Base-by-base conservation (phyloP, 1,139 yeast species). In the Suhomyces coccinellae region DNA sequence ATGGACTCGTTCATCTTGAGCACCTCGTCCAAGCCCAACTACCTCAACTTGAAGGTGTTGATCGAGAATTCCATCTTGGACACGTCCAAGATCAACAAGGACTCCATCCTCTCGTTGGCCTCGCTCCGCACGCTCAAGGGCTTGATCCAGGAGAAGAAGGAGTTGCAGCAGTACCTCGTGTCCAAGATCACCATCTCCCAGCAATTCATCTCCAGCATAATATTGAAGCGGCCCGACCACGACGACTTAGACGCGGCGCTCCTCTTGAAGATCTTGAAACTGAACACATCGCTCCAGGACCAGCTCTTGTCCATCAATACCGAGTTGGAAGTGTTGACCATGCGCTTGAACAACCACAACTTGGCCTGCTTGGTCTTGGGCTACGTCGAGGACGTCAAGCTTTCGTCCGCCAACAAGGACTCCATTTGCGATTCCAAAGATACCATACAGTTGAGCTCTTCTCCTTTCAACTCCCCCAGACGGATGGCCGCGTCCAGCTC, bases 1-100 rank as follows among this genome's bases (percentile, higher is more conserved):
- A 52, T 57, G 33, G 66, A 62, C 24, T 48, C 56, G 7, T 56
- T 59, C 33, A 49, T 59, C 17, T 47, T 45, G 43, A 46, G 47
- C 7, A 49, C 46, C 32, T 51, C 59, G 37, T 50, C 51, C 37
- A 57, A 60, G 32, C 62, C 66, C 12, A 67, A 67, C 45, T 72
- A 71, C 56, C 59, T 74, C 37, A 73, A 73, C 54, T 59, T 74
- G 51, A 67, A 68, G 52, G 68, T 74, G 2, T 61, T 74, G 44
- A 72, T 74, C 44, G 79, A 74, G 54, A 73, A 73, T 51, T 66
- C 75, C 6, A 68, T 72, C 10, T 70, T 74, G 48, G 78, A 73
- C 50, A 62, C 71, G n/a, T 61, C 66, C 24, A 69, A 67, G 46
- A 60, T 73, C 36, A 63, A 65, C 45, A 66, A 66, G 44, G 65